phyloP scores from a whole-genome alignment of 1,284 basidiomycete genomes.

The Sanghuangporus sanghuang region DNA sequence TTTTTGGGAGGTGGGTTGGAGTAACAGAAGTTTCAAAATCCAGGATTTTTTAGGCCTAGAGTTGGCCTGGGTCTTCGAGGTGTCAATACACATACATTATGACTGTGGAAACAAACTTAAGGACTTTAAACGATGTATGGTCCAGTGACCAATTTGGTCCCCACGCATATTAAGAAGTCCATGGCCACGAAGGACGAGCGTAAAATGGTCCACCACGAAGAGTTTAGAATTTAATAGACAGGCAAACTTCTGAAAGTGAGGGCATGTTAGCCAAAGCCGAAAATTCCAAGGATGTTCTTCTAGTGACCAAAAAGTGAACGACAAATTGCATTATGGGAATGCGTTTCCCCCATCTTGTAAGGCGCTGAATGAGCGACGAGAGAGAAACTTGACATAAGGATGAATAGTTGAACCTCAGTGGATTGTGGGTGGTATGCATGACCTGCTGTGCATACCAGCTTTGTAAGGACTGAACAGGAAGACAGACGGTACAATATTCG shows the following conservation, averaged over 20 bases:
- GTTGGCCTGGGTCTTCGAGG: neutral
- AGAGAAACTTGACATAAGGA: neutral
- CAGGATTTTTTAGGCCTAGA: neutral
- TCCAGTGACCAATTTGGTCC: neutral
- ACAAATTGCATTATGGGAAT: neutral
- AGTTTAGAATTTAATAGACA: neutral
- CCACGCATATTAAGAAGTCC: neutral
- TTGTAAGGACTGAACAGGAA: neutral
- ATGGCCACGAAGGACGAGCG: neutral
- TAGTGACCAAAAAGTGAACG: neutral
- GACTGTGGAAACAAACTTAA: neutral
- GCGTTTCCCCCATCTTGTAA: neutral
- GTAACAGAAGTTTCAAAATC: neutral
- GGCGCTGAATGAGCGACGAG: neutral
- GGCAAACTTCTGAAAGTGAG: neutral
- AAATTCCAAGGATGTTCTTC: neutral
- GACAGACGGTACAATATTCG: neutral
- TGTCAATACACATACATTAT: neutral
- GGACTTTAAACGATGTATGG: neutral
- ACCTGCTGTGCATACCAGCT: neutral
- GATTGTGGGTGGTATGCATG: neutral
- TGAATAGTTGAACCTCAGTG: constrained; percentile 7
- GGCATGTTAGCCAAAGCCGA: neutral
- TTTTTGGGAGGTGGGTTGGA: neutral
- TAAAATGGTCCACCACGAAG: neutral